Evolutionary conservation across 306 rosid genomes (phyloP), one percentile per base, ranked within the genome.

Genomic region (Rosa lucieae): DNA sequence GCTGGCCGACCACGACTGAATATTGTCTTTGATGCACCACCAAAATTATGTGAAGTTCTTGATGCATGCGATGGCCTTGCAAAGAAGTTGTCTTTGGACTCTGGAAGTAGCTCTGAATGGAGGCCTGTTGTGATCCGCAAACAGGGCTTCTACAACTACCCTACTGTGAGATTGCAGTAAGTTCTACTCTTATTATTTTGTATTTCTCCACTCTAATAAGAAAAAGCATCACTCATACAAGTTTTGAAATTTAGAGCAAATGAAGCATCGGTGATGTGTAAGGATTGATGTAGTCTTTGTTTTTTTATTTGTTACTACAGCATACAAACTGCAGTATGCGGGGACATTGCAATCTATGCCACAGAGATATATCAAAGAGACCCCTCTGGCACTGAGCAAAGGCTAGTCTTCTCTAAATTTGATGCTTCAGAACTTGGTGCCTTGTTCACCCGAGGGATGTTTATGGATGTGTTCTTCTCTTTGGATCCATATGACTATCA

Each of bases 101-200:
- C 92, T 51, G 92, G 87, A 4, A 88, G 94, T 81, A 75, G 75
- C 76, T 95, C 97, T 13, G 92, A 91, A 56, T 96, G 98, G 98
- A 83, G 89, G 82, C 90, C 92, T 8, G 86, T 86, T 81, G 98
- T 96, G 82, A 39, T 79, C 42, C 90, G 96, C 76, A 96, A 89
- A 83, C 72, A 78, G 6, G 98, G 96, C 70, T 91, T 78, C 83
- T 32, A 70, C 89, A 90, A 90, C 91, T 88, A 84, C 84, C 93
- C 97, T 35, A 93, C 94, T 23, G 81, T 85, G 79, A 92, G 99
- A 90, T 72, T 96, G 84, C 90, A 96, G 99, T 96, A 90, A 93
- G 99, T 96, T 81, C 9, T 75, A 52, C 6, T 43, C 77, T 69
- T 65, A 2, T 71, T 8, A 4, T 53, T 71, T 29, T 72, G 39